These are phyloP conservation scores for Populus hybrid DNA, from an alignment of 441 rosid species.

Conservation along the genomic window DNA sequence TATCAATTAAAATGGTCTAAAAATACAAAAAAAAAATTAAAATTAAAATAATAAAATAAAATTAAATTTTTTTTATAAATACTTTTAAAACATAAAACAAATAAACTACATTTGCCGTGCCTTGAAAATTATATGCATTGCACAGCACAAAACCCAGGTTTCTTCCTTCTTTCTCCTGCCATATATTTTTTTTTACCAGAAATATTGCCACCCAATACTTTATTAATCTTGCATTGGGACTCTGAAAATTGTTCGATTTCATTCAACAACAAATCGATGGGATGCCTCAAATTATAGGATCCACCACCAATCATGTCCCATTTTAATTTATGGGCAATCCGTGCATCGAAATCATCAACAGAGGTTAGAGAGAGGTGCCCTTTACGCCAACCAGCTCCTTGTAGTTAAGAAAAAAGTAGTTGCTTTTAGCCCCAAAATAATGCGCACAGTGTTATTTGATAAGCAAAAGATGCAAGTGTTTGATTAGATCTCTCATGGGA, in stretches of 20 bases:
- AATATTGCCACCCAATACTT: not conserved
- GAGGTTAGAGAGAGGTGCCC: not conserved
- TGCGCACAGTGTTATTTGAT: slow-evolving; percentile 1
- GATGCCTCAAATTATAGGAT: not conserved
- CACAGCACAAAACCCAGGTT: slow-evolving; percentile 3
- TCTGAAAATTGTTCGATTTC: not conserved
- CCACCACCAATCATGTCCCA: slow-evolving; percentile 4
- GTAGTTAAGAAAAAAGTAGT: not conserved
- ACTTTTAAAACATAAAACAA: no score
- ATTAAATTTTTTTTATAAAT: no score
- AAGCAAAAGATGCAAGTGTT: slow-evolving; percentile 1
- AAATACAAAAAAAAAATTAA: no score
- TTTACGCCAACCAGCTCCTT: slow-evolving; percentile 7
- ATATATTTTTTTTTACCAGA: not conserved
- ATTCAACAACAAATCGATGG: not conserved
- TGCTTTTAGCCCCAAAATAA: slow-evolving; percentile 5
- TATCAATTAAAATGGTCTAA: no score
- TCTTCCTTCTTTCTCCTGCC: slow-evolving; percentile 16
- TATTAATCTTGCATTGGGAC: not conserved
- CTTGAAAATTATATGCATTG: no score
- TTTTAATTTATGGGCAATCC: slow-evolving; percentile 4
- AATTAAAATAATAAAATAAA: no score
- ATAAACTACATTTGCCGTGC: no score
- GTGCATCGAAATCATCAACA: slow-evolving; percentile 18
- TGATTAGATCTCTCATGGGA: not conserved